A percentile compares a stretch with the other conserved stretches of the same genome.
Conservation (phyloP, 129 eudicot species). For the Artemisia annua region DNA sequence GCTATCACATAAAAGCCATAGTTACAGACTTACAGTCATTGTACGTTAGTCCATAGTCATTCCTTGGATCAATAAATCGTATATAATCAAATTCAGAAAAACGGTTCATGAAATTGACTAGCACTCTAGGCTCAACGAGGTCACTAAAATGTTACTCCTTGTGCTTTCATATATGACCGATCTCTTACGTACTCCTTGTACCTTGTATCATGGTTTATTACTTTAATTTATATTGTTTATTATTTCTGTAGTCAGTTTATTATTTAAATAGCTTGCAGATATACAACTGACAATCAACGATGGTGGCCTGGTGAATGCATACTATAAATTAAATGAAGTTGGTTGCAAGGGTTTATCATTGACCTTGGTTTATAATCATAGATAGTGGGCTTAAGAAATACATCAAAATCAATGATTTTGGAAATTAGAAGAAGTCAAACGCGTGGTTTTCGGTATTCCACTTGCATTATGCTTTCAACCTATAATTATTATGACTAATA, state of each 20-base stretch:
- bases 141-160: no score
- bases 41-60: no score
- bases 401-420: background rate
- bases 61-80: no score
- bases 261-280: background rate
- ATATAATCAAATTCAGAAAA: no score
- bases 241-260: background rate
- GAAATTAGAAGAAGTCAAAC: background rate
- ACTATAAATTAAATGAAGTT: background rate
- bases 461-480: background rate
- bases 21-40: no score
- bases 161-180: no score
- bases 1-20: no score
- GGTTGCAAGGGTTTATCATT: slow-evolving; percentile 6
- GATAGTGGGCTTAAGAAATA: background rate
- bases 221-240: no score
- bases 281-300: background rate
- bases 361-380: background rate
- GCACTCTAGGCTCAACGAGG: no score
- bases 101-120: no score
- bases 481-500: background rate
- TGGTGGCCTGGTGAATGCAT: background rate
- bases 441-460: background rate
- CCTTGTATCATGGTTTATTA: no score
- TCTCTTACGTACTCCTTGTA: no score